phyloP scores from a whole-genome alignment of 2,329 filamentous ascomycete genomes.

The Ophiobolus disseminans region DNA sequence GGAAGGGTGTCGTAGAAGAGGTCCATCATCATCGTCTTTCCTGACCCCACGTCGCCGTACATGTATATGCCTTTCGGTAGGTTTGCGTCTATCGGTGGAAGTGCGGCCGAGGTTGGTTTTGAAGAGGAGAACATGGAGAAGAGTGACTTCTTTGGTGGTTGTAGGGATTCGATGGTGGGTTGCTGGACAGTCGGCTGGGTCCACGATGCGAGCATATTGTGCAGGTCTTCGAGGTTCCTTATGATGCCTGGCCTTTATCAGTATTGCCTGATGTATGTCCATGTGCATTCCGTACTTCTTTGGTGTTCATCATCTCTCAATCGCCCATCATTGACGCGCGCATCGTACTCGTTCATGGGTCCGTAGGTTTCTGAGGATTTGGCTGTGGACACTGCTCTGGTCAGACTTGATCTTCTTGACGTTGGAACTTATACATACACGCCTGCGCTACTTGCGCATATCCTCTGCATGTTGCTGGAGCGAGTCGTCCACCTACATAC shows the following conservation, averaged over 20 bases:
- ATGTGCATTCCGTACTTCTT: conserved; percentile 73
- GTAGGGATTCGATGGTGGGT: conserved; percentile 75
- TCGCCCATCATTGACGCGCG: conserved; percentile 74
- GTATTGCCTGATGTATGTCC: too few relatives aligned
- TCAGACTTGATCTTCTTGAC: conserved; percentile 8
- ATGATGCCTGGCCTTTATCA: conserved; percentile 72
- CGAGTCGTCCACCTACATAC: too few relatives aligned
- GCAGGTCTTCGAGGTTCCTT: conserved; percentile 84
- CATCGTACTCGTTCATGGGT: conserved; percentile 87
- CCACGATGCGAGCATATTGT: conserved; percentile 81
- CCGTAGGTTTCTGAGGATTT: conserved; percentile 54
- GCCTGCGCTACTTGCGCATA: conserved; percentile 38
- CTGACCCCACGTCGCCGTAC: conserved; percentile 94
- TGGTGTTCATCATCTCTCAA: conserved; percentile 91
- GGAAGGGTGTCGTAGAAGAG: conserved; percentile 95
- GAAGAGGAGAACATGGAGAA: conserved; percentile 67
- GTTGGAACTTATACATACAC: conserved; percentile 19
- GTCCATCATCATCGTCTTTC: conserved; percentile 99
- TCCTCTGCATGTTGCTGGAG: conserved; percentile 26
- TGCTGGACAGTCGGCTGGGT: conserved; percentile 75
- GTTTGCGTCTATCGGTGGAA: conserved; percentile 67
- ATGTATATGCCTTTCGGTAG: conserved; percentile 91
- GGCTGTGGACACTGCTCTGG: conserved; percentile 15
- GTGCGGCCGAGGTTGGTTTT: conserved; percentile 47
- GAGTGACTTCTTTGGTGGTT: conserved; percentile 61